Base-by-base conservation (phyloP, 2,329 filamentous ascomycete species). In the Cladophialophora carrionii region DNA sequence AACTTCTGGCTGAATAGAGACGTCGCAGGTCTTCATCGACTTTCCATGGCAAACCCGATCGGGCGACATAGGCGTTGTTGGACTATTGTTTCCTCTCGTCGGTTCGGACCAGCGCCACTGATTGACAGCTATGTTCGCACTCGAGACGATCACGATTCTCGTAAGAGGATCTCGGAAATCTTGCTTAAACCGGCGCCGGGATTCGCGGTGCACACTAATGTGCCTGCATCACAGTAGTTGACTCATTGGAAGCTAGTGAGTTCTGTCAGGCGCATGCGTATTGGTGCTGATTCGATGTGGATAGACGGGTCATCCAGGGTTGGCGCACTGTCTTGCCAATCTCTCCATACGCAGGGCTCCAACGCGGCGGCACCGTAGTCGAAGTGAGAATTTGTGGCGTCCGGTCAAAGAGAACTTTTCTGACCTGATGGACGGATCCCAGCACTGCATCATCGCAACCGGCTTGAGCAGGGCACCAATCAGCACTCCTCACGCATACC, bases 371-470 rank as follows among this genome's bases (percentile, higher is more conserved):
- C 41, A 32, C 26, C 14, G 41, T 31, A 49, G 32, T 58, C 56
- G 46, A 58, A 32, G 31, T 14, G 24, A 41, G 43, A 58, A 20
- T 57, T 58, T 46, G 56, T 58, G 56, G 56, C 37, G 56, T 43
- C 56, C 24, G 12, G 41, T 26, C 24, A 49, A 46, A 7, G 41
- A 43, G 37, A 7, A 58, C 20, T 26, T 22, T 22, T 49, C 37
- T 29, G 22, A 5, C 41, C 26, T 24, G 29, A 58, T 49, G 56
- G 9, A 26, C 14, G 10, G 29, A 49, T 32, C 12, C 37, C 26
- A 20, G 31, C 8, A n/a, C 31, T 26, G 22, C 6, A 31, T 49
- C 4, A 41, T 14, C 17, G 41, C 9, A 26, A 2, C 43, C 8
- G 24, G 7, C 20, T 14, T 10, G 12, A 29, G 14, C 3, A 34